Base-by-base conservation (phyloP, 129 eudicot genomes). In the Artemisia argyi region DNA sequence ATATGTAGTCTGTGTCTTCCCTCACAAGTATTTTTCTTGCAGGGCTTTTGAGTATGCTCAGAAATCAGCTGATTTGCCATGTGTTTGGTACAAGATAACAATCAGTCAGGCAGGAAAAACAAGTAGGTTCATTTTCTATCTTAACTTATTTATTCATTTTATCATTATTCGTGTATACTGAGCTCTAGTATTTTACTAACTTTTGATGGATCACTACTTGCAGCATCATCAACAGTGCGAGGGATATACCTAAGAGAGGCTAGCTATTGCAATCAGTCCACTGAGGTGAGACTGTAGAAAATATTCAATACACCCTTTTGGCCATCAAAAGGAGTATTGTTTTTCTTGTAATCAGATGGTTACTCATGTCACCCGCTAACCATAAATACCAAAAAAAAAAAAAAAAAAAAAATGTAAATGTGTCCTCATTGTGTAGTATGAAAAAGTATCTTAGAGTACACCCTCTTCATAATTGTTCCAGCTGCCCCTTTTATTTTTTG, bases 191-290 rank as follows among this genome's bases (percentile, higher is more conserved):
- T 16, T 44, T 61, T 46, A 48, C 18, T 53, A 24, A 64, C 71
- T 16, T 64, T 63, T 50, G 58, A 77, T 65, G 71, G 52, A 66
- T 47, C 32, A 48, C 60, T 64, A 66, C 81, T 71, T 73, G 63
- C 60, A 85, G 91, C 93, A 90, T 86, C 84, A 69, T 82, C 98
- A 66, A 81, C 91, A 64, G 76, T 72, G 52, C 92, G 98, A 62
- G 98, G 98, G 61, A 94, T 94, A 79, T 94, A 94, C 83, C 89
- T 94, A 26, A 82, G 98, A 71, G 98, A 94, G 71, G 87, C 97
- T 58, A 76, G 82, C 73, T 78, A 71, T 72, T 94, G 93, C 78
- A 74, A 77, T 69, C 87, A 83, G 65, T 75, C 89, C 22, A 82
- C 97, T 3, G 98, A 94, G 91, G 98, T 87, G 79, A 78, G 87